Evolutionary conservation across 495 filamentous ascomycete species (phyloP).

Genomic region (Tuber magnatum): DNA sequence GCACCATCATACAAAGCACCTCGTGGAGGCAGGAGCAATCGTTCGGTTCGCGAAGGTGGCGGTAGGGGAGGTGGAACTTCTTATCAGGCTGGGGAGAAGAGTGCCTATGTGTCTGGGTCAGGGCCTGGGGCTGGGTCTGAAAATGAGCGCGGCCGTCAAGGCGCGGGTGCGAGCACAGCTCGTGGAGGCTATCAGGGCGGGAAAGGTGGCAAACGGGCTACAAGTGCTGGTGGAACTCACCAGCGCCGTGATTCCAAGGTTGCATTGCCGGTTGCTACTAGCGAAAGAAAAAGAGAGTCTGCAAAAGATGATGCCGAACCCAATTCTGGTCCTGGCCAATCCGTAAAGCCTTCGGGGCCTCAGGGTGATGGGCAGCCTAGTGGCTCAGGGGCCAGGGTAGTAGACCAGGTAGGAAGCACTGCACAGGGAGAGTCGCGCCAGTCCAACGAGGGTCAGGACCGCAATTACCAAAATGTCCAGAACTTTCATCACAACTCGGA

Average conservation of each 20-base stretch:
- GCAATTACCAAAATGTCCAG: constrained; percentile 24
- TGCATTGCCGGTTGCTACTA: constrained; percentile 17
- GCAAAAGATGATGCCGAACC: constrained; percentile 12
- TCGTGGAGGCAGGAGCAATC: constrained; percentile 61
- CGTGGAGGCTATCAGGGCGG: constrained; percentile 29
- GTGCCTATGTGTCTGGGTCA: constrained; percentile 17
- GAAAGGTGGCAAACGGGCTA: constrained; percentile 24
- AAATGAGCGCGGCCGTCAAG: constrained; percentile 35
- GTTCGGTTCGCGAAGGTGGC: constrained; percentile 28
- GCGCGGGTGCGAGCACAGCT: constrained; percentile 10
- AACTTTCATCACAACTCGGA: constrained; percentile 25
- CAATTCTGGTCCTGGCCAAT: constrained; percentile 18
- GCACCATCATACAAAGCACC: constrained; percentile 43
- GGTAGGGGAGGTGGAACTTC: constrained; percentile 25
- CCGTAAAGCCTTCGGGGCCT: constrained; percentile 25
- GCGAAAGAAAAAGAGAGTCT: constrained; percentile 29
- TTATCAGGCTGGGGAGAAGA: constrained; percentile 23
- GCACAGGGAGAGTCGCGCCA: constrained; percentile 27
- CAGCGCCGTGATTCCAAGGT: constrained; percentile 37
- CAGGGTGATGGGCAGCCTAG: constrained; percentile 16
- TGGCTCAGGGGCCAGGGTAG: constrained; percentile 18
- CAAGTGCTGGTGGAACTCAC: constrained; percentile 26
- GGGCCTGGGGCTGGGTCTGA: constrained; percentile 28
- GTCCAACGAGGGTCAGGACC: constrained; percentile 23
- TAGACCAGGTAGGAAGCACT: constrained; percentile 19